A percentile compares a stretch with the other conserved stretches of the same genome.
phyloP scores from a whole-genome alignment of 1,284 basidiomycete species.

The Irpex sp. region DNA sequence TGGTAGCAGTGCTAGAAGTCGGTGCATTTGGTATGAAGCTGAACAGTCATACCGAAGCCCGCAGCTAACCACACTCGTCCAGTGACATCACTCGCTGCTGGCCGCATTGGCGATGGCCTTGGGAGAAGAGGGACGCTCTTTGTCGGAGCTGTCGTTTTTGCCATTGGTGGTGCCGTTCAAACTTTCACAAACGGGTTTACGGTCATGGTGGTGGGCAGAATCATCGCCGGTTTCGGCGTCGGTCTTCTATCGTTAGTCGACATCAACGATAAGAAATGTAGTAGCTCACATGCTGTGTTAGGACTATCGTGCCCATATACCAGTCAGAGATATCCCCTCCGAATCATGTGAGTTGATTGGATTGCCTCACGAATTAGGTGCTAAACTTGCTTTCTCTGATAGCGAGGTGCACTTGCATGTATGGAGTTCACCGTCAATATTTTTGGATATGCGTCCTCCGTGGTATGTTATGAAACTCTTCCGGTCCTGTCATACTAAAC shows the following conservation, averaged over 20 bases:
- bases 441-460: conserved; percentile 91
- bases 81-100: conserved; percentile 91
- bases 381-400: conserved; percentile 2
- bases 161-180: conserved; percentile 86
- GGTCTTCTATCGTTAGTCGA: conserved; percentile 80
- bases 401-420: conserved; percentile 90
- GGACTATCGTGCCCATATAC: conserved; percentile 97
- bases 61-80: conserved; percentile 9
- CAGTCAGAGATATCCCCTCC: conserved; percentile 97
- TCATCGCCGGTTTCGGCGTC: conserved; percentile 91
- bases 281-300: conserved; percentile 24
- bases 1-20: conserved; percentile 91
- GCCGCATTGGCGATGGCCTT: conserved; percentile 82
- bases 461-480: conserved; percentile 53
- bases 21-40: conserved; percentile 78
- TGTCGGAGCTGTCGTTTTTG: conserved; percentile 84
- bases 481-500: not conserved
- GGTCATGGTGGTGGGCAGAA: conserved; percentile 84
- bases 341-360: conserved; percentile 64
- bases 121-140: conserved; percentile 89
- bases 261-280: conserved; percentile 6
- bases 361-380: not conserved
- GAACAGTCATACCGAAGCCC: not conserved
- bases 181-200: conserved; percentile 83
- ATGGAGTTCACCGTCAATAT: conserved; percentile 98